A percentile compares a stretch with the other conserved stretches of the same genome.
These are phyloP conservation scores for Saccharomycopsis crataegensis DNA, from an alignment of 1,139 yeast species.

Conservation along the genomic window DNA sequence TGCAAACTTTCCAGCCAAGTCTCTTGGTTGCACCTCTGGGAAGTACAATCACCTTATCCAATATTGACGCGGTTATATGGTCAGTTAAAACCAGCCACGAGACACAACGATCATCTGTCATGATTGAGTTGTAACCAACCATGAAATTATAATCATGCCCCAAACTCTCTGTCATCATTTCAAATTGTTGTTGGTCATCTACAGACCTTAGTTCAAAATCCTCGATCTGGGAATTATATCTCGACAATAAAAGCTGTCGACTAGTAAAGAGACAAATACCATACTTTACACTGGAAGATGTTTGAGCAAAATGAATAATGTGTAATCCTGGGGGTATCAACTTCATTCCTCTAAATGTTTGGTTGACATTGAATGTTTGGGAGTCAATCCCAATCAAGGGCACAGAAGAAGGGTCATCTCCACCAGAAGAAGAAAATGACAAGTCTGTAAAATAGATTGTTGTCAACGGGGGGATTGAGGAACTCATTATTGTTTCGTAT, in stretches of 20 bases:
- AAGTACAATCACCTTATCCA: not conserved
- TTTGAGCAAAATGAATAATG: conserved; percentile 28
- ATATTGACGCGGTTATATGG: not conserved
- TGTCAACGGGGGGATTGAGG: not conserved
- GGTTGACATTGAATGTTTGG: conserved; percentile 32
- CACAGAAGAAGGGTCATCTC: not conserved
- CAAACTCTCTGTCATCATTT: not conserved
- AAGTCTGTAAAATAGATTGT: not conserved
- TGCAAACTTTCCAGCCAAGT: conserved; percentile 23
- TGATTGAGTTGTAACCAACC: not conserved
- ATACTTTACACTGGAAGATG: conserved; percentile 4
- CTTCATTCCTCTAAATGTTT: conserved; percentile 31
- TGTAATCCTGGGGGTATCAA: conserved; percentile 33
- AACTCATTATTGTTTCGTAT: not conserved
- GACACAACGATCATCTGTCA: not conserved
- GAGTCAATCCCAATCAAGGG: conserved; percentile 31
- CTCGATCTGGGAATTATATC: not conserved
- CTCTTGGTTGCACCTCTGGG: not conserved
- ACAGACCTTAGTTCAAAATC: not conserved
- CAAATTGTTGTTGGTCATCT: not conserved
- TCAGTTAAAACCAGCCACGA: not conserved
- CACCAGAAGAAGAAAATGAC: not conserved
- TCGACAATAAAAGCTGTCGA: not conserved
- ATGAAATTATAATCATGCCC: not conserved
- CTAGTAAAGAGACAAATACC: conserved; percentile 1